These are phyloP conservation scores for Apostasia ramifera DNA, from an alignment of 106 monocot species.

Conservation along the genomic window DNA sequence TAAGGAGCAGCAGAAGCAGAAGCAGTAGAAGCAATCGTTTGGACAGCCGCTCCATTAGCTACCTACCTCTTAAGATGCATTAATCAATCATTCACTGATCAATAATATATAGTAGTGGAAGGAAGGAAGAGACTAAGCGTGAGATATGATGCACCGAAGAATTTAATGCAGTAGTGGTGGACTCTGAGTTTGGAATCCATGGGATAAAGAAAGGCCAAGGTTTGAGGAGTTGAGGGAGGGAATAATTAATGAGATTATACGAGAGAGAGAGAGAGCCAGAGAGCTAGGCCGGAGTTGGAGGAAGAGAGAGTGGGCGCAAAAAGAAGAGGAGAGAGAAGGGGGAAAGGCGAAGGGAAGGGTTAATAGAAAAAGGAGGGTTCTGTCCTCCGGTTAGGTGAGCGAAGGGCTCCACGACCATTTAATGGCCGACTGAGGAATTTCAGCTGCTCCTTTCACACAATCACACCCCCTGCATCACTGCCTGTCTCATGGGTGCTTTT, in stretches of 20 bases:
- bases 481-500: too few relatives aligned
- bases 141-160: background rate
- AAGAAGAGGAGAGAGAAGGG: too few relatives aligned
- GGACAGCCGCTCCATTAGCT: background rate
- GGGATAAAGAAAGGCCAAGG: background rate
- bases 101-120: too few relatives aligned
- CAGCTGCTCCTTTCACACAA: background rate
- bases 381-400: background rate
- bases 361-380: too few relatives aligned
- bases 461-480: too few relatives aligned
- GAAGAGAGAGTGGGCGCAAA: too few relatives aligned
- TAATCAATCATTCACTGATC: too few relatives aligned
- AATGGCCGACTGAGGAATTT: conserved; percentile 2
- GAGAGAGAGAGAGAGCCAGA: background rate
- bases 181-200: background rate
- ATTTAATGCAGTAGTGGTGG: background rate
- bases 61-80: background rate
- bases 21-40: background rate
- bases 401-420: conserved; percentile 2
- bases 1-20: too few relatives aligned
- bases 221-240: background rate
- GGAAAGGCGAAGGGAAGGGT: too few relatives aligned
- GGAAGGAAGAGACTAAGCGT: background rate
- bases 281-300: background rate
- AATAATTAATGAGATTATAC: background rate